Percentiles rank a stretch among this genome's conserved stretches.
Evolutionary conservation across 2,329 filamentous ascomycete species (phyloP).

Genomic region (Pseudovirgaria hyperparasitica): DNA sequence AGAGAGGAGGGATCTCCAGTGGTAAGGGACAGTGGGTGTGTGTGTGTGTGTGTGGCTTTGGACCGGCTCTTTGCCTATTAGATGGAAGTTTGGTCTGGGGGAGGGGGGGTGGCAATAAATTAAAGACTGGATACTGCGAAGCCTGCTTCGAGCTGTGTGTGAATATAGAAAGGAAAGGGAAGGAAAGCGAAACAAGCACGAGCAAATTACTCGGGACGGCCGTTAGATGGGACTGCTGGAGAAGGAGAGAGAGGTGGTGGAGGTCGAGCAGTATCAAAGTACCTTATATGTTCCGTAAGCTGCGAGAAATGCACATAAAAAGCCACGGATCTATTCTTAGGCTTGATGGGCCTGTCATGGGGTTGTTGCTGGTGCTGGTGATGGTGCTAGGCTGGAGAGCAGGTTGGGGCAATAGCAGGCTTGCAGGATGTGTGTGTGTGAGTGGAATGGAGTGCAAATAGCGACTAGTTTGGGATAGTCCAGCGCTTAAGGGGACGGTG

Average conservation of each 20-base stretch:
- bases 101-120: slow-evolving; percentile 29
- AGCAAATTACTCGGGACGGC: slow-evolving; percentile 35
- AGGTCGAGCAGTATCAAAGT: slow-evolving; percentile 28
- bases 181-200: slow-evolving; percentile 18
- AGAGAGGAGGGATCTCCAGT: no score
- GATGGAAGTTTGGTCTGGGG: no score
- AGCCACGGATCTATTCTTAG: slow-evolving; percentile 36
- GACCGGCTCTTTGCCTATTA: no score
- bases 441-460: no score
- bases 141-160: slow-evolving; percentile 37
- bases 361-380: slow-evolving; percentile 16
- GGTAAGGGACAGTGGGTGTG: slow-evolving; percentile 29
- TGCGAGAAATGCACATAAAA: slow-evolving; percentile 27
- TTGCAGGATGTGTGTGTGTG: no score
- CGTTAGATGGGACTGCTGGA: slow-evolving; percentile 21
- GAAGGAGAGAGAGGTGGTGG: slow-evolving; percentile 15
- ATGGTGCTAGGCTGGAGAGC: slow-evolving; percentile 14
- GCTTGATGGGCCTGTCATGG: slow-evolving; percentile 12
- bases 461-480: no score
- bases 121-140: slow-evolving; percentile 34
- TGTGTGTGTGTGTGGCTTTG: no score
- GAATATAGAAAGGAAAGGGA: slow-evolving; percentile 22
- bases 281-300: slow-evolving; percentile 34
- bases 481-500: no score
- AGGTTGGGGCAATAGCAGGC: no score